Evolutionary conservation across 805 yeast species (phyloP).

Genomic region (Pichia sporocuriosa): DNA sequence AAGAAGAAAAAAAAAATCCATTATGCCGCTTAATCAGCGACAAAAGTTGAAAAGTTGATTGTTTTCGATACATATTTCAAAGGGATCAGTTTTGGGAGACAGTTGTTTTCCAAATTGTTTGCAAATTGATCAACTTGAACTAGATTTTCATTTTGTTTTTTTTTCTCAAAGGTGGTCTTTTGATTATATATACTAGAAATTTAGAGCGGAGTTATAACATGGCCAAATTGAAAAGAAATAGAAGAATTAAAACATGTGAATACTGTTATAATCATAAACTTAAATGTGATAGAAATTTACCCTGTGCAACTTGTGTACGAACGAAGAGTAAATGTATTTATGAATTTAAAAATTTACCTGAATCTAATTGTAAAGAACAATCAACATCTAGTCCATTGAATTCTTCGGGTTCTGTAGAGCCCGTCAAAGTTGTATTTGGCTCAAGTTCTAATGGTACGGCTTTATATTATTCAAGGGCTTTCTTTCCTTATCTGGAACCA

Average conservation of each 20-base stretch:
- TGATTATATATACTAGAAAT: no score
- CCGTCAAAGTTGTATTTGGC: not conserved
- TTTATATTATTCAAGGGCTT: constrained; percentile 13
- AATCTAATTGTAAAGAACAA: no score
- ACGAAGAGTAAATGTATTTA: constrained; percentile 12
- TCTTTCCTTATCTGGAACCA: constrained; percentile 13
- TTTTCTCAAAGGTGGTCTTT: no score
- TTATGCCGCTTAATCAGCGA: no score
- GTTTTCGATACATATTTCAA: no score
- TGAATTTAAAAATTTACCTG: constrained; percentile 2
- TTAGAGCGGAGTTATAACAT: constrained; percentile 2
- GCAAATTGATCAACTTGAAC: no score
- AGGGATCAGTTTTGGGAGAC: no score
- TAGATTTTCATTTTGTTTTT: no score
- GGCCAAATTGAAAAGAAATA: constrained; percentile 11
- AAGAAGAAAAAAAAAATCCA: no score
- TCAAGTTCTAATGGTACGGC: constrained; percentile 6
- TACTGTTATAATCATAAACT: constrained; percentile 14
- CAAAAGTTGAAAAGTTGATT: no score
- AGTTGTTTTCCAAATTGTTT: no score
- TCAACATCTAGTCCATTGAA: not conserved
- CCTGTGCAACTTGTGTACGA: constrained; percentile 13
- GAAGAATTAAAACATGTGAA: constrained; percentile 14
- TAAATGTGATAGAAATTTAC: constrained; percentile 13
- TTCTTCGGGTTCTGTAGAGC: no score